Conservation (phyloP, 1,139 yeast genomes). For the Kurtzmaniella quercitrusa region DNA sequence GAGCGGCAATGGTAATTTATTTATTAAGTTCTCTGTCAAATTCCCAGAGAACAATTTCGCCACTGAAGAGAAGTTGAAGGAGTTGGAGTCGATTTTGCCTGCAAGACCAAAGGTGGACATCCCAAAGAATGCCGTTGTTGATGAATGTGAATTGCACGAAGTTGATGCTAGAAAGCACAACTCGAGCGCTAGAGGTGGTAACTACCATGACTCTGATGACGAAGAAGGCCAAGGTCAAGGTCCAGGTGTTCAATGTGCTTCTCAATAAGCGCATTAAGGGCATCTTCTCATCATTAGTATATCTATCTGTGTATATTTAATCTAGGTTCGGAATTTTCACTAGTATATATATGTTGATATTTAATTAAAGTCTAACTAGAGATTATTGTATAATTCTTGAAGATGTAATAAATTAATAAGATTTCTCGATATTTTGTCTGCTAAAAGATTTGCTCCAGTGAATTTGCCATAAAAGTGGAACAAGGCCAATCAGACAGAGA, state of each 20-base stretch:
- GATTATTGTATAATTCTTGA: not conserved
- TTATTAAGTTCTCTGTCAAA: constrained; percentile 64
- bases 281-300: not conserved
- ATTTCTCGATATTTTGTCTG: too few relatives aligned
- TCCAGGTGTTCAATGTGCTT: constrained; percentile 86
- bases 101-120: constrained; percentile 51
- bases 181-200: constrained; percentile 41
- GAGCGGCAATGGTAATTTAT: constrained; percentile 73
- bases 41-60: constrained; percentile 69
- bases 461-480: not conserved
- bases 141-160: constrained; percentile 74
- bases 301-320: constrained; percentile 2
- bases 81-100: constrained; percentile 64
- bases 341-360: not conserved
- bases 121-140: constrained; percentile 67
- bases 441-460: too few relatives aligned
- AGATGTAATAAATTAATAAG: too few relatives aligned
- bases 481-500: constrained; percentile 9
- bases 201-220: constrained; percentile 62
- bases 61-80: constrained; percentile 60
- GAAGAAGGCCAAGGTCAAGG: constrained; percentile 61
- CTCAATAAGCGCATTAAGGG: constrained; percentile 45
- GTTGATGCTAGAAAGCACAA: constrained; percentile 62
- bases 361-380: not conserved
- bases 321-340: not conserved